Conservation (phyloP, 345 rosid species). For the Melaleuca alternifolia region DNA sequence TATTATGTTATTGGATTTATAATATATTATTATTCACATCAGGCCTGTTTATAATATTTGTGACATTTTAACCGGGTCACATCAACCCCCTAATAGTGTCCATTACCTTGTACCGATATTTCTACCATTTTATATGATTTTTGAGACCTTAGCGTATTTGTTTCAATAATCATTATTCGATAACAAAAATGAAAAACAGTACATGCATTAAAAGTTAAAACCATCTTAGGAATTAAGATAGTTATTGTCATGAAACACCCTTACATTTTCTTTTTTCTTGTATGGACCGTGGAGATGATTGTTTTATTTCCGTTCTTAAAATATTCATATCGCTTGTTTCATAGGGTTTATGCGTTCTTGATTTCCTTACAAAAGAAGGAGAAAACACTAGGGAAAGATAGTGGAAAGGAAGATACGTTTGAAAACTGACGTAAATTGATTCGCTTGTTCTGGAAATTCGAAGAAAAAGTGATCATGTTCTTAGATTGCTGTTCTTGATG, state of each 20-base stretch:
- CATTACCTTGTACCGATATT: not conserved
- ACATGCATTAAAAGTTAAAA: not conserved
- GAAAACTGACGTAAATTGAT: not conserved
- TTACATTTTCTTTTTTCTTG: not conserved
- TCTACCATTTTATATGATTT: not conserved
- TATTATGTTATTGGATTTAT: no score
- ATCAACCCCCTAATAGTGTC: not conserved
- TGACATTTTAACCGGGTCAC: not conserved
- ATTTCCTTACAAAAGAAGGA: not conserved
- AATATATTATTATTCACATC: not conserved
- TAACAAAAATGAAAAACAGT: not conserved
- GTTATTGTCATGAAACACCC: not conserved
- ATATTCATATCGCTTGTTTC: not conserved
- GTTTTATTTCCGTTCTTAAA: not conserved
- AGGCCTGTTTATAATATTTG: not conserved
- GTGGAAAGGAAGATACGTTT: not conserved
- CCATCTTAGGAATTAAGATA: not conserved
- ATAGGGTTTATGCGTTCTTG: not conserved
- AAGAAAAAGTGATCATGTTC: not conserved
- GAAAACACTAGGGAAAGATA: not conserved
- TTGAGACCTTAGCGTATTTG: not conserved
- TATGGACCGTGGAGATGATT: not conserved
- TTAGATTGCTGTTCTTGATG: not conserved
- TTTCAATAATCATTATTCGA: not conserved
- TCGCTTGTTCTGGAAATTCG: not conserved